Conservation (phyloP, 768 basidiomycete genomes). For the Lentinus tigrinus region DNA sequence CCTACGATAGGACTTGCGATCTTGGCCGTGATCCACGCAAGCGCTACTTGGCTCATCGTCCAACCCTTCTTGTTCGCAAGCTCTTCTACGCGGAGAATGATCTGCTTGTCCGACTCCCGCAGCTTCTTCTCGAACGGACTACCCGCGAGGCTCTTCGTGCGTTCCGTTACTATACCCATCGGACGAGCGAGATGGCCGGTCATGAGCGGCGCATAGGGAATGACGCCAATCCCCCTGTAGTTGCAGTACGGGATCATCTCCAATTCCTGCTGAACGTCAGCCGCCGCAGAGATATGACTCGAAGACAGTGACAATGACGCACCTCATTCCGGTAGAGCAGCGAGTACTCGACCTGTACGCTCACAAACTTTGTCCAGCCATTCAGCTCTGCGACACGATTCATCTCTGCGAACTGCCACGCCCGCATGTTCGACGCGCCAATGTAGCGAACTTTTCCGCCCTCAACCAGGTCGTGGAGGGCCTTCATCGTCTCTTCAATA, state of each 20-base stretch:
- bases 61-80: constrained; percentile 39
- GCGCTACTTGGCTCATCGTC: constrained; percentile 45
- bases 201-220: constrained; percentile 50
- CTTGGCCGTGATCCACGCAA: constrained; percentile 42
- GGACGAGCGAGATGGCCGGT: constrained; percentile 41
- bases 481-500: constrained; percentile 48
- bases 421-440: constrained; percentile 32
- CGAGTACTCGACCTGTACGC: constrained; percentile 56
- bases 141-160: constrained; percentile 19
- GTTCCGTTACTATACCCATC: constrained; percentile 24
- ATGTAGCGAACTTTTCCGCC: constrained; percentile 51
- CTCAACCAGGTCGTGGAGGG: constrained; percentile 48
- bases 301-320: not conserved
- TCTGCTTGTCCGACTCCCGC: constrained; percentile 31
- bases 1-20: constrained; percentile 46
- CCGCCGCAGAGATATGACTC: not conserved
- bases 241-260: constrained; percentile 47
- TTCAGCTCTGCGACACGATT: constrained; percentile 44
- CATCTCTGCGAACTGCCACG: constrained; percentile 36
- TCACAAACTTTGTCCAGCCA: constrained; percentile 53
- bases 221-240: constrained; percentile 49
- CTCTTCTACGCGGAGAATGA: constrained; percentile 41
- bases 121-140: constrained; percentile 25
- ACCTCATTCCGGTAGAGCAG: constrained; percentile 57
- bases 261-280: constrained; percentile 33